Evolutionary conservation across 164 flowering plant species (phyloP).

Genomic region (Protea cynaroides): DNA sequence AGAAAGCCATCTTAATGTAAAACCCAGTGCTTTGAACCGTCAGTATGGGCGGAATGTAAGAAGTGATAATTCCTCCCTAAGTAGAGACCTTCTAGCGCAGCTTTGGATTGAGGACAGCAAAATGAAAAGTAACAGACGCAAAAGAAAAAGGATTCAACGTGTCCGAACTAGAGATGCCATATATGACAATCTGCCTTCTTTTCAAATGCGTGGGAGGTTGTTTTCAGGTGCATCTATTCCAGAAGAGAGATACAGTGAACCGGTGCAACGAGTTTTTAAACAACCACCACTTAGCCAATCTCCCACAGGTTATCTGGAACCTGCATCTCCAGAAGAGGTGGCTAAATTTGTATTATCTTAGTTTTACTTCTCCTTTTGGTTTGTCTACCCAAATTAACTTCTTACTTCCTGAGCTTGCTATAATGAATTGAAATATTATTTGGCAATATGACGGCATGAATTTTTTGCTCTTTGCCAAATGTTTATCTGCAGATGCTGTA

Average conservation of each 20-base stretch:
- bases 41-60: conserved; percentile 13
- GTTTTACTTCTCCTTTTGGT: background rate
- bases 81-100: conserved; percentile 56
- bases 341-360: background rate
- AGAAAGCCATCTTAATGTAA: conserved; percentile 12
- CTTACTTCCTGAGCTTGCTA: too few species aligned
- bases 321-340: conserved; percentile 76
- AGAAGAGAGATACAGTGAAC: conserved; percentile 15
- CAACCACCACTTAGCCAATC: conserved; percentile 73
- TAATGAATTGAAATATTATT: background rate
- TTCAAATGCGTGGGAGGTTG: conserved; percentile 21
- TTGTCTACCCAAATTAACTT: too few species aligned
- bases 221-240: conserved; percentile 20
- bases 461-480: background rate
- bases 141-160: conserved; percentile 24
- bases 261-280: conserved; percentile 19
- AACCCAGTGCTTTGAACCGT: conserved; percentile 12
- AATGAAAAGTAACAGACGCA: conserved; percentile 17
- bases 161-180: conserved; percentile 3
- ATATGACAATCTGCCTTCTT: conserved; percentile 14
- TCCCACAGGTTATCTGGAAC: conserved; percentile 44
- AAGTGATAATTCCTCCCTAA: conserved; percentile 28
- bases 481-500: too few species aligned
- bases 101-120: conserved; percentile 61
- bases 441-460: background rate